These are phyloP conservation scores for Sphagnum fallax DNA, from an alignment of 228 moss, liverwort and hornwort species.

Conservation along the genomic window DNA sequence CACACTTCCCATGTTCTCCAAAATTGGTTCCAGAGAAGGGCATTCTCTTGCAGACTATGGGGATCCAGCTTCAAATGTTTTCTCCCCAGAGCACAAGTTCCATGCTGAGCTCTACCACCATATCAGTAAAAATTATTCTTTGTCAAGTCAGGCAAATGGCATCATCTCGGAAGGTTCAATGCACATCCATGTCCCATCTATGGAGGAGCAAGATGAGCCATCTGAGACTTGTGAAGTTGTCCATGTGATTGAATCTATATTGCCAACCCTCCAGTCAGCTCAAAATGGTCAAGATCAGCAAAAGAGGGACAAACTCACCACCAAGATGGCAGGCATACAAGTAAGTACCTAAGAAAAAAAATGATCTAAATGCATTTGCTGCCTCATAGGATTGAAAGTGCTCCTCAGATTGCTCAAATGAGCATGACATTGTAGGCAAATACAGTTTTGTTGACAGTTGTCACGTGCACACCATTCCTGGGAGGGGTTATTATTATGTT, in stretches of 20 bases:
- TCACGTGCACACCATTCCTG: no score
- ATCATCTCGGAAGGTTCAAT: constrained; percentile 55
- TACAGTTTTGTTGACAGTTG: no score
- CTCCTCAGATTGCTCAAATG: no score
- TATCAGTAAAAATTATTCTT: constrained; percentile 44
- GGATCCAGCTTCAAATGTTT: constrained; percentile 43
- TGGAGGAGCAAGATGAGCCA: constrained; percentile 58
- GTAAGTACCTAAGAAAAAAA: constrained; percentile 32
- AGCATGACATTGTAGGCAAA: no score
- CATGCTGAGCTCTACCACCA: constrained; percentile 64
- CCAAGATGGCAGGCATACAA: constrained; percentile 50
- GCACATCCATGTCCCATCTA: constrained; percentile 65
- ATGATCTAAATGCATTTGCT: no score
- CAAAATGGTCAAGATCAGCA: constrained; percentile 40
- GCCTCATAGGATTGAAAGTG: no score
- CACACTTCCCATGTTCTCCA: constrained; percentile 71
- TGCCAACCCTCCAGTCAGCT: constrained; percentile 59
- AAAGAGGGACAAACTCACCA: constrained; percentile 30
- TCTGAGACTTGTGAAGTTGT: constrained; percentile 64
- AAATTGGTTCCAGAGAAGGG: constrained; percentile 28
- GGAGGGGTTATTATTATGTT: no score
- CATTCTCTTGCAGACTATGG: constrained; percentile 7
- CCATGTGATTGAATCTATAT: constrained; percentile 63
- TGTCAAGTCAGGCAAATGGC: constrained; percentile 10
- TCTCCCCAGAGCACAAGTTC: constrained; percentile 64